Evolutionary conservation across 306 rosid species (phyloP), one percentile per base, ranked within the genome.

Genomic region (Acmispon strigosus): DNA sequence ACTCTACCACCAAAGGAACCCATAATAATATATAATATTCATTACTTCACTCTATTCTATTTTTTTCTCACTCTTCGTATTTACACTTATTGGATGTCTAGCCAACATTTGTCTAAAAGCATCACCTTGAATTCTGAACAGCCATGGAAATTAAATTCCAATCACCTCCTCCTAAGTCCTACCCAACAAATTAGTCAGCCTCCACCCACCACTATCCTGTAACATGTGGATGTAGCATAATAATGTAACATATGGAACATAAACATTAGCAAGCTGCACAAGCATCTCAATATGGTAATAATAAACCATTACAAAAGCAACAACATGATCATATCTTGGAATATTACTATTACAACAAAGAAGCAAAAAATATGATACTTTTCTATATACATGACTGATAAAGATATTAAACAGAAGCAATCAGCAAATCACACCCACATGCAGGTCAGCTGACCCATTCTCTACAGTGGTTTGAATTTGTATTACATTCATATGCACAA

Each of bases 381-480:
- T 75, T 69, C 49, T 78, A 74, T 78, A 59, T 78, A 78, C 83
- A 78, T 58, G 76, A 75, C 60, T 45, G 45, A 36, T 57, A 39
- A 53, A 52, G 36, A 72, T 43, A 48, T 27, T 37, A 37, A 44
- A 58, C 64, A 57, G 60, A 75, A 74, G 56, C 72, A 42, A 70
- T 44, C 72, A 78, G 75, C 76, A 76, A 70, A 82, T 78, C 83
- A 75, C 81, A 75, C 78, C 55, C 79, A 57, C 42, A 44, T 52
- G 57, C 71, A 50, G 61, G 65, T 47, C 45, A 41, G 24, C n/a
- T 67, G 50, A 73, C 60, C 39, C 51, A 69, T 74, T 74, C 68
- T 62, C 76, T 6, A 42, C 29, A 61, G 52, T 16, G 57, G 34
- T 50, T 17, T 62, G 63, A 62, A 32, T 69, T 56, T 62, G 69